Percentiles rank a stretch among this genome's conserved stretches.
phyloP scores from a whole-genome alignment of 768 basidiomycete genomes.

The Mycena sanguinolenta region DNA sequence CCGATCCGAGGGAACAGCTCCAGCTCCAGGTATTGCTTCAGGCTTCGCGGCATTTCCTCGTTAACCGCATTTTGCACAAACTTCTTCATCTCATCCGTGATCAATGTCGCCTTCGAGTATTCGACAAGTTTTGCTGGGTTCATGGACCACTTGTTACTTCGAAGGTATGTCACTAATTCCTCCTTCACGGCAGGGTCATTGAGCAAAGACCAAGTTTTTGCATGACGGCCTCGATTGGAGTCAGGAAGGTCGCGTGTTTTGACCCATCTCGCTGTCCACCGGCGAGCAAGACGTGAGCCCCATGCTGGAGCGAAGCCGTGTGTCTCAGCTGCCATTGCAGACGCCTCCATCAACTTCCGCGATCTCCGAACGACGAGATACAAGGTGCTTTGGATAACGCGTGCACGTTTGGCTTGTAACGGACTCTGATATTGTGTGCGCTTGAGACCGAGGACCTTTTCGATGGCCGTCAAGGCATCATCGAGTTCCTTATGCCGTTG shows the following conservation, averaged over 20 bases:
- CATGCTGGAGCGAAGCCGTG: conserved; percentile 34
- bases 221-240: not conserved
- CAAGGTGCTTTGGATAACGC: conserved; percentile 24
- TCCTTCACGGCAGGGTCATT: conserved; percentile 4
- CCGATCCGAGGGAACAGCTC: conserved; percentile 40
- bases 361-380: conserved; percentile 27
- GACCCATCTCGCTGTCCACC: conserved; percentile 4
- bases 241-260: not conserved
- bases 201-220: not conserved
- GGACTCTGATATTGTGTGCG: not conserved
- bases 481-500: not conserved
- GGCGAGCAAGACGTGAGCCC: conserved; percentile 10
- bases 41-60: conserved; percentile 42
- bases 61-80: conserved; percentile 37
- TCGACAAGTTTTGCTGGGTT: conserved; percentile 40
- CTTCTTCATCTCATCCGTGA: conserved; percentile 35
- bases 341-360: conserved; percentile 23
- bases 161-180: conserved; percentile 27
- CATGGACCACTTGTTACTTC: conserved; percentile 45
- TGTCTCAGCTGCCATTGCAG: conserved; percentile 28
- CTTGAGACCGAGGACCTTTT: conserved; percentile 1
- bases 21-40: conserved; percentile 43
- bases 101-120: conserved; percentile 35
- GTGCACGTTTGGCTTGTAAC: conserved; percentile 11
- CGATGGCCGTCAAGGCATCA: not conserved